Base-by-base conservation (phyloP, 1,284 basidiomycete genomes). In the Papiliotrema nemorosa region DNA sequence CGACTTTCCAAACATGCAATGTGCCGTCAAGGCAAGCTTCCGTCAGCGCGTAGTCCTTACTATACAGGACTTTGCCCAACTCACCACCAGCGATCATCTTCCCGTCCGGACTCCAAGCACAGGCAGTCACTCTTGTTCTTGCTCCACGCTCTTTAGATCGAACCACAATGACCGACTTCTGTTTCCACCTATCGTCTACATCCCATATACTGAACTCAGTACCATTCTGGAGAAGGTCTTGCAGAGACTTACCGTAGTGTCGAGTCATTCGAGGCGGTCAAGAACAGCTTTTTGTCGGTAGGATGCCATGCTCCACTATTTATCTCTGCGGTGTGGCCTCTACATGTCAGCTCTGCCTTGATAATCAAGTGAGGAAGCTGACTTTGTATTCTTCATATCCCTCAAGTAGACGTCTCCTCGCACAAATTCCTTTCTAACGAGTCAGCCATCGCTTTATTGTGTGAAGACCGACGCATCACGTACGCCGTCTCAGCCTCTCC, bases 401-500 rank as follows among this genome's bases (percentile, higher is more conserved):
- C 96, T 85, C 63, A 99, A 88, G 70, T 97, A 99, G 57, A 88
- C 89, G 75, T 99, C 96, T 31, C 96, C 96, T 76, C 97, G 96
- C 70, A 89, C 80, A 70, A 84, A 96, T 59, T 87, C 87, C 54
- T 85, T 84, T 70, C 89, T 91, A 70, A 47, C 61, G 38, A 33
- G 38, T 44, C 39, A n/a, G 34, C 29, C 38, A 6, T 14, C n/a
- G 3, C 22, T 9, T 6, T 29, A 21, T 2, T 12, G 5, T 18
- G 26, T 39, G 31, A 29, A 22, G 16, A 34, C 18, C 36, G 5
- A 10, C 24, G 12, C 20, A 18, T 21, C 18, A 29, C 22, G 10
- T 16, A 10, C 33, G 33, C 37, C 7, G 44, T 34, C 90, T 83
- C 75, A 77, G 92, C 88, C 73, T 91, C 88, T 2, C 92, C 92